Percentiles rank a stretch among this genome's conserved stretches.
Evolutionary conservation across 305 asterid genomes (phyloP).

Genomic region (Andrographis paniculata): DNA sequence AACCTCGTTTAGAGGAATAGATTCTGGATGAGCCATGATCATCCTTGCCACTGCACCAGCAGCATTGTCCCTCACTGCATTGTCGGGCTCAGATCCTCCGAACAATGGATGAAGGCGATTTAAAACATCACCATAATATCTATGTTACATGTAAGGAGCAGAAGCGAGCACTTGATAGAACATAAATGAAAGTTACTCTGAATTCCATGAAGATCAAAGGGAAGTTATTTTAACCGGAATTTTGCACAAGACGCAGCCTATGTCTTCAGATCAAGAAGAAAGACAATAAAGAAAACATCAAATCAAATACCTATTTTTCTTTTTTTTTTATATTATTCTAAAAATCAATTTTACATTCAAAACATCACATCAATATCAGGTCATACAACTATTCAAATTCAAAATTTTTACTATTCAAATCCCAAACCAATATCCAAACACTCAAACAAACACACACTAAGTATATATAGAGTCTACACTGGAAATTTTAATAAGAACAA

Average conservation of each 20-base stretch:
- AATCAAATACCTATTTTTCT: too few relatives aligned
- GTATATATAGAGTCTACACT: too few relatives aligned
- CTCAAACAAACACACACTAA: too few relatives aligned
- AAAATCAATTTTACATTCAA: too few relatives aligned
- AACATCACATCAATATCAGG: too few relatives aligned
- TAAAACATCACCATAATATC: conserved; percentile 63
- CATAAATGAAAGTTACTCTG: background rate
- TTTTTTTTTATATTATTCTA: too few relatives aligned
- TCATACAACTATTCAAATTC: too few relatives aligned
- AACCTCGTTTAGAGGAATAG: conserved; percentile 85
- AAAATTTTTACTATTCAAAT: too few relatives aligned
- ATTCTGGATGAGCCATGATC: conserved; percentile 84
- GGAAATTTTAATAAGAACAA: too few relatives aligned
- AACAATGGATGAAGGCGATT: conserved; percentile 77
- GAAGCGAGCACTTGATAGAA: background rate
- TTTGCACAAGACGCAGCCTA: conserved; percentile 1
- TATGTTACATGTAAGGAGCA: conserved; percentile 36
- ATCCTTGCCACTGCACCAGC: conserved; percentile 99
- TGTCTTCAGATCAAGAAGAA: conserved; percentile 4
- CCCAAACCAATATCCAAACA: too few relatives aligned
- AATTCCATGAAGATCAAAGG: conserved; percentile 5
- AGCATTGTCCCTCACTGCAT: conserved; percentile 96
- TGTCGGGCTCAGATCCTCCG: conserved; percentile 88
- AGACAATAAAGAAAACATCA: background rate
- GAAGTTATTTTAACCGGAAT: conserved; percentile 1